Evolutionary conservation across 306 rosid genomes (phyloP), one percentile per base, ranked within the genome.

Genomic region (Lathyrus oleraceus): DNA sequence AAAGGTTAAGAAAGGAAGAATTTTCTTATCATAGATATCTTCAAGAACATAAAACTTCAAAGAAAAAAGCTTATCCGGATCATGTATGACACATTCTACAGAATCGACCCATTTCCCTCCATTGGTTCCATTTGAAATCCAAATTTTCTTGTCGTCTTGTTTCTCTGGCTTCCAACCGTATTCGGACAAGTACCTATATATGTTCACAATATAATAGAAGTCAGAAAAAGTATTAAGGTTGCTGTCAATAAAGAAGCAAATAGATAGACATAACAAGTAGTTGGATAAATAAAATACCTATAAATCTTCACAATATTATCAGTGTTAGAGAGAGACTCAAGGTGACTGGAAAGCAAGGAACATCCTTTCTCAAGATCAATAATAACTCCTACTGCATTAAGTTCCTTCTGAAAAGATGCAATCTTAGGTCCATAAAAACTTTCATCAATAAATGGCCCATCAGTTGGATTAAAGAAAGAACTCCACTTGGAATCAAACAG

Each of bases 401-500:
- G 38, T 32, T 32, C 38, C 6, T 32, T 32, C 38, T 32, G 38
- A 54, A 5, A 32, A 32, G 38, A 32, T 32, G 38, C 38, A 6
- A 32, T 32, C 1, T 32, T 32, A 32, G 38, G 38, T 32, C 38
- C 38, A 32, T 32, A 32, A 32, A 32, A 32, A 6, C 6, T 6
- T 9, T 32, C 38, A 32, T 32, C 38, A 32, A 32, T 32, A 32
- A 91, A 91, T 9, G 93, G 96, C 13, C 89, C 97, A 69, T 91
- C 89, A 9, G 66, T 80, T 38, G 44, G 78, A 76, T 71, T 65
- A 69, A 89, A 40, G 69, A 73, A 28, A 15, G 3, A 14, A 14
- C 19, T 71, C 88, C 88, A 85, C 61, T 57, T 57, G 8, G 81
- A 69, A 77, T 68, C 73, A 66, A 84, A 88, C 71, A 88, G 63